phyloP scores from a whole-genome alignment of 225 moss, liverwort and hornwort species.

The Pseudoscleropodium purum region DNA sequence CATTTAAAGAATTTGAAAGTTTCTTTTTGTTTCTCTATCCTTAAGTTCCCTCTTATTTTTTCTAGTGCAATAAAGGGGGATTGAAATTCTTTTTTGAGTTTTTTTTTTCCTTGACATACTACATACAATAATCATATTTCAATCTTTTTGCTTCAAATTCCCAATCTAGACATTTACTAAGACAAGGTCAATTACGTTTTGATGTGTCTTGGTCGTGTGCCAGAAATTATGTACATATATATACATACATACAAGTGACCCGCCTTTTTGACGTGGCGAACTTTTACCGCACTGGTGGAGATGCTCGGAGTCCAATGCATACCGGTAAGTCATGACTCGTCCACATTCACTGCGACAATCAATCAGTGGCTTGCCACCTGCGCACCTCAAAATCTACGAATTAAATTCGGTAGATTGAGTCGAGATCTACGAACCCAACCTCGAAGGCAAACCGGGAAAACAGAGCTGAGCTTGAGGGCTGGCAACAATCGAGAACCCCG shows the following conservation, averaged over 20 bases:
- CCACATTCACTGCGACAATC: background rate
- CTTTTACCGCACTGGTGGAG: background rate
- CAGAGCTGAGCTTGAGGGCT: background rate
- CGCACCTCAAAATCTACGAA: background rate
- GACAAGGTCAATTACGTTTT: background rate
- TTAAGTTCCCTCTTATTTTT: background rate
- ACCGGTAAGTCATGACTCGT: background rate
- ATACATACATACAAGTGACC: too few relatives aligned
- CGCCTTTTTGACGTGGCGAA: background rate
- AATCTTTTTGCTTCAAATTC: background rate
- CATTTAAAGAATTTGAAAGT: background rate
- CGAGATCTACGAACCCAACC: background rate
- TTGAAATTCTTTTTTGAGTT: rapidly evolving
- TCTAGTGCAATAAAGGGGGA: rapidly evolving
- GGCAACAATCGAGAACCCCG: background rate
- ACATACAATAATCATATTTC: background rate
- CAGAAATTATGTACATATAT: background rate
- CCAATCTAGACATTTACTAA: background rate
- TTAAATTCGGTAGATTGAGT: background rate
- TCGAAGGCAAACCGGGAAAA: background rate
- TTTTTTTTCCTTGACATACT: background rate
- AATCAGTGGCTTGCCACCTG: background rate
- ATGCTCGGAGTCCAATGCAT: background rate
- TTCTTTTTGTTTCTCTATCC: background rate
- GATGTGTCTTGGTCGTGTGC: rapidly evolving